Percentiles rank a stretch among this genome's conserved stretches.
Conservation (phyloP, 2,329 filamentous ascomycete species). For the Pseudogymnoascus destructans region DNA sequence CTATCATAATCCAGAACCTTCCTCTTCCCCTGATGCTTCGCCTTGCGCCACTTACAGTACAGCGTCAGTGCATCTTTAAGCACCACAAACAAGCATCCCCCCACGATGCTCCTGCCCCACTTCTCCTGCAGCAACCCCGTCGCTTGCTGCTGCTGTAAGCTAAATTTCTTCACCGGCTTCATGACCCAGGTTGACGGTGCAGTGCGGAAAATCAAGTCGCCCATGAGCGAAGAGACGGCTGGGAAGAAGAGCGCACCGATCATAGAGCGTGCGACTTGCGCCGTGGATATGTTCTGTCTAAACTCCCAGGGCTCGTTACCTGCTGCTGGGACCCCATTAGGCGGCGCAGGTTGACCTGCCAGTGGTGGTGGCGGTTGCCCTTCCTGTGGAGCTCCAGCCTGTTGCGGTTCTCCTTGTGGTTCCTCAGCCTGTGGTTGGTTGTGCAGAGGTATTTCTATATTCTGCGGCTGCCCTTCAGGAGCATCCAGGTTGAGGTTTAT, state of each 20-base stretch:
- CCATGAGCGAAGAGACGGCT: slow-evolving; percentile 63
- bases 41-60: slow-evolving; percentile 50
- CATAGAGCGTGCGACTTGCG: slow-evolving; percentile 43
- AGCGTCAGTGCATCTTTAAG: slow-evolving; percentile 55
- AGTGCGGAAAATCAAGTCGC: slow-evolving; percentile 55
- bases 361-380: neutral
- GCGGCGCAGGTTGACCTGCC: neutral
- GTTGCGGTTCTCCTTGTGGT: neutral
- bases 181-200: slow-evolving; percentile 58
- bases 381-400: neutral
- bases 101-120: slow-evolving; percentile 81
- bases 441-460: neutral
- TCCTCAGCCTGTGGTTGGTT: neutral
- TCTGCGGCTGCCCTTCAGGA: neutral
- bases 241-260: slow-evolving; percentile 69
- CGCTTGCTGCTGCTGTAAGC: slow-evolving; percentile 27
- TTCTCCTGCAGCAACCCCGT: slow-evolving; percentile 64
- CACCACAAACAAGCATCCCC: slow-evolving; percentile 79
- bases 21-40: slow-evolving; percentile 41
- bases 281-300: slow-evolving; percentile 32
- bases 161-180: slow-evolving; percentile 24
- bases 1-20: slow-evolving; percentile 30
- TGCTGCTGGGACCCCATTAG: neutral
- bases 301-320: slow-evolving; percentile 15
- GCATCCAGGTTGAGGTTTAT: neutral